These are phyloP conservation scores for Globisporangium ultimum DNA, from an alignment of 352 stramenopile species.

Conservation along the genomic window DNA sequence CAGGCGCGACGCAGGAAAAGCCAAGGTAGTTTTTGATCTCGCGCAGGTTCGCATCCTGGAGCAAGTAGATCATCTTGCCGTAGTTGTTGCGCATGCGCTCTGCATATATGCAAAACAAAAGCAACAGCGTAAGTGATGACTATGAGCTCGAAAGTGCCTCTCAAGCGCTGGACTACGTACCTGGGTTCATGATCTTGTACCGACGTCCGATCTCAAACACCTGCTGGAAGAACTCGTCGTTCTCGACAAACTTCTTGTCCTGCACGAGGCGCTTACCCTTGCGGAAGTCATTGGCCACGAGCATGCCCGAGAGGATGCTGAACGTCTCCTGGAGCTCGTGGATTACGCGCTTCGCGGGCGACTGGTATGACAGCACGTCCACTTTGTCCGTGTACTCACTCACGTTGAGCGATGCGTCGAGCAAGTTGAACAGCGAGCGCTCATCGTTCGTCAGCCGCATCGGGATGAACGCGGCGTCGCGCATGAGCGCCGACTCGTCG, in stretches of 20 bases:
- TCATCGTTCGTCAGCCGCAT: conserved; percentile 67
- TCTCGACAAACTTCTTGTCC: conserved; percentile 65
- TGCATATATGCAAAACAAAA: conserved; percentile 5
- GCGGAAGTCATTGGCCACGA: conserved; percentile 61
- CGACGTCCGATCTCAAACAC: conserved; percentile 91
- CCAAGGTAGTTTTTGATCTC: conserved; percentile 70
- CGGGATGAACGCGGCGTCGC: conserved; percentile 56
- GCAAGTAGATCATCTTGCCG: conserved; percentile 94
- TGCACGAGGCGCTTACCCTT: conserved; percentile 54
- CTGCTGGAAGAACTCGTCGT: conserved; percentile 74
- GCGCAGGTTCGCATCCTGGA: conserved; percentile 87
- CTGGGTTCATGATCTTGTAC: conserved; percentile 94
- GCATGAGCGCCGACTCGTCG: conserved; percentile 19
- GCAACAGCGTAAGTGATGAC: background rate
- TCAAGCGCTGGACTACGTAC: conserved; percentile 4
- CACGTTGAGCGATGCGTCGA: conserved; percentile 80
- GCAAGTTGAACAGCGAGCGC: conserved; percentile 67
- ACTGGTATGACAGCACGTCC: conserved; percentile 75
- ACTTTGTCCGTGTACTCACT: conserved; percentile 94
- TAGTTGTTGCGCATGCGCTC: conserved; percentile 90
- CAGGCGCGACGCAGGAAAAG: conserved; percentile 68
- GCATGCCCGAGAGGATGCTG: conserved; percentile 55
- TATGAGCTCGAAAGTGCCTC: too few species aligned
- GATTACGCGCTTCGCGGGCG: conserved; percentile 70
- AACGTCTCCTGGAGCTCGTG: conserved; percentile 67